Percentiles rank a stretch among this genome's conserved stretches.
Conservation (phyloP, 2,329 filamentous ascomycete species). For the Verticillium isaacii region DNA sequence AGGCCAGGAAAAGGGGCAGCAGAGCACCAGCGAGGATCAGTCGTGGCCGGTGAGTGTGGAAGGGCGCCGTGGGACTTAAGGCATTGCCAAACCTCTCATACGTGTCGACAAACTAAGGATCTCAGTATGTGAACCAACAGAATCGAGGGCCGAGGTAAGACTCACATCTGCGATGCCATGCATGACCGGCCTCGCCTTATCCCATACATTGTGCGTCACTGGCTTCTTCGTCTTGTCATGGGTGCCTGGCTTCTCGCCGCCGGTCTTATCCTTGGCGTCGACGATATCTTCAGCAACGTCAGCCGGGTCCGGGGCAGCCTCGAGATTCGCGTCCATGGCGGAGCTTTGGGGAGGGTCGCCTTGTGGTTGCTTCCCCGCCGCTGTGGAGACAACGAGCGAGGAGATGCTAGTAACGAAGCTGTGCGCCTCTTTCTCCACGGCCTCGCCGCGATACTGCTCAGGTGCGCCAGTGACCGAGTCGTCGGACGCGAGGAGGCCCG, state of each 20-base stretch:
- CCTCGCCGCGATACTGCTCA: conserved; percentile 78
- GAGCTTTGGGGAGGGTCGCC: conserved; percentile 49
- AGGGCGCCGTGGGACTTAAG: conserved; percentile 59
- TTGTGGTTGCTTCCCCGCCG: conserved; percentile 71
- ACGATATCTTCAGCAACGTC: conserved; percentile 29
- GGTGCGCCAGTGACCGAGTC: conserved; percentile 77
- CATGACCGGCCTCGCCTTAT: conserved; percentile 71
- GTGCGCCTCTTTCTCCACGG: conserved; percentile 76
- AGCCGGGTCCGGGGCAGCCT: conserved; percentile 46
- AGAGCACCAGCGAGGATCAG: conserved; percentile 50
- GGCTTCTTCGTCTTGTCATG: conserved; percentile 74
- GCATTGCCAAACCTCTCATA: conserved; percentile 51
- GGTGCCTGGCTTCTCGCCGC: conserved; percentile 41
- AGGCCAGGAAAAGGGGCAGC: conserved; percentile 44
- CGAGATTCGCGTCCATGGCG: conserved; percentile 14
- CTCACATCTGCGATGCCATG: conserved; percentile 40
- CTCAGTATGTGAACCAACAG: not conserved
- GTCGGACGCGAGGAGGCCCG: conserved; percentile 70
- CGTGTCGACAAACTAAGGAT: conserved; percentile 32
- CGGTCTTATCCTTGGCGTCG: conserved; percentile 34
- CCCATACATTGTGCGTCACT: conserved; percentile 73
- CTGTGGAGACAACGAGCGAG: conserved; percentile 67
- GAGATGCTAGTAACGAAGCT: conserved; percentile 71
- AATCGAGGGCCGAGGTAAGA: not conserved
- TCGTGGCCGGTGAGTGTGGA: conserved; percentile 47